Evolutionary conservation across 768 basidiomycete genomes (phyloP), one percentile per base, ranked within the genome.

Genomic region (Amanita fuliginea): DNA sequence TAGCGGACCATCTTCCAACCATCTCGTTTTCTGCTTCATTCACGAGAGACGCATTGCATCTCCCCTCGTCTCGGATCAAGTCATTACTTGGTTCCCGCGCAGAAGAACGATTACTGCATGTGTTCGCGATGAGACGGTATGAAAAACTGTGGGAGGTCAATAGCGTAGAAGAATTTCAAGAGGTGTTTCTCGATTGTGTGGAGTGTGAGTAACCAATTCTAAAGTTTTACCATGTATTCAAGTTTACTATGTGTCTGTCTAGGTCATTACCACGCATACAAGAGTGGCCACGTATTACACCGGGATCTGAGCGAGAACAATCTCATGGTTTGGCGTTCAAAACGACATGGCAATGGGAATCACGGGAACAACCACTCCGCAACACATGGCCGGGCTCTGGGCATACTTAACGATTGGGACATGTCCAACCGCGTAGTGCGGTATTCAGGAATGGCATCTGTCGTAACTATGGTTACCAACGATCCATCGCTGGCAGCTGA

Each of bases 241-340:
- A 35, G 21, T 41, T 32, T 8, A 37, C 24, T 4, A 6, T 37
- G 18, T 41, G 3, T 2, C 13, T 41, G 3, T 2, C 13, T 19
- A 64, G 63, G 56, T 32, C 63, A 63, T 47, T 53, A 55, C 34
- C 51, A 52, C 28, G 55, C 57, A 1, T 59, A 46, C 30, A 46
- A 42, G 22, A 52, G 45, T 18, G 57, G 55, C 2, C 44, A 49
- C 6, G 54, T 66, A 18, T 49, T 68, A 21, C 63, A 68, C 51
- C 52, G 60, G 33, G 59, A 67, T 48, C 46, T 67, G 44, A 63
- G 66, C 53, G 56, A 60, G 19, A 57, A 57, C 47, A 65, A 63
- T 46, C 47, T 66, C n/a, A 63, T 65, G 63, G 57, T 61, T 37
- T 44, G 51, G 26, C 46, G 46, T 37, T 36, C 46, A 10, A 37